These are phyloP conservation scores for Golubevia sp. DNA, from an alignment of 1,284 basidiomycete genomes.

Conservation along the genomic window DNA sequence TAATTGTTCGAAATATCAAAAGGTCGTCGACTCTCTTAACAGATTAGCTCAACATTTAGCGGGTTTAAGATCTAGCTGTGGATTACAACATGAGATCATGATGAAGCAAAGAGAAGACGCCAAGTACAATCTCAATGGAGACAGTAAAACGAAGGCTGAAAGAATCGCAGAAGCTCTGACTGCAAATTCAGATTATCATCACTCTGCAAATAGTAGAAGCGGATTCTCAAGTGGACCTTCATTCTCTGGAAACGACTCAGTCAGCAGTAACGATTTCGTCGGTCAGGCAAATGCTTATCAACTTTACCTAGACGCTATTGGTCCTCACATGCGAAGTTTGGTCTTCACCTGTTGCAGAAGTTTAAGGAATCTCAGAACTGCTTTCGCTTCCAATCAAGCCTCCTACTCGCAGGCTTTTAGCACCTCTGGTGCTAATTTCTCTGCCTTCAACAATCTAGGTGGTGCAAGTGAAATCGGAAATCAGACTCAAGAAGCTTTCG, in stretches of 20 bases:
- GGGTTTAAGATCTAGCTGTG: conserved; percentile 45
- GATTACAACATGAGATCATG: conserved; percentile 48
- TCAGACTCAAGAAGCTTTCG: not conserved
- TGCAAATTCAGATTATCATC: not conserved
- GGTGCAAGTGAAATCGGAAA: not conserved
- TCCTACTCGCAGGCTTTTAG: not conserved
- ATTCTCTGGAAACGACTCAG: conserved; percentile 5
- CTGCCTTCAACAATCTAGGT: not conserved
- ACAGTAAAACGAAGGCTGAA: not conserved
- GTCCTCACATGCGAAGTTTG: conserved; percentile 52
- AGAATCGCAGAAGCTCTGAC: not conserved
- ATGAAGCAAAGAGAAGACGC: conserved; percentile 8
- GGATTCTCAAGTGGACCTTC: not conserved
- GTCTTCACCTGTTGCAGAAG: conserved; percentile 67
- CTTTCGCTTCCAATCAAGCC: conserved; percentile 63
- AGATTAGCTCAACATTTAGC: conserved; percentile 47
- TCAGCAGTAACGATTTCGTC: conserved; percentile 1
- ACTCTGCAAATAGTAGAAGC: too few species aligned
- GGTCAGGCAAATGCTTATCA: conserved; percentile 21
- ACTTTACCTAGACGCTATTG: conserved; percentile 37
- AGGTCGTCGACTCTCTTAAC: conserved; percentile 43
- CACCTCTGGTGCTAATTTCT: not conserved
- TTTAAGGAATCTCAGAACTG: conserved; percentile 70
- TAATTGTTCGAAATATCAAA: conserved; percentile 27
- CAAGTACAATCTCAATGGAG: not conserved